These are phyloP conservation scores for Pharnaceum exiguum DNA, from an alignment of 148 eudicot genomes.

Conservation along the genomic window DNA sequence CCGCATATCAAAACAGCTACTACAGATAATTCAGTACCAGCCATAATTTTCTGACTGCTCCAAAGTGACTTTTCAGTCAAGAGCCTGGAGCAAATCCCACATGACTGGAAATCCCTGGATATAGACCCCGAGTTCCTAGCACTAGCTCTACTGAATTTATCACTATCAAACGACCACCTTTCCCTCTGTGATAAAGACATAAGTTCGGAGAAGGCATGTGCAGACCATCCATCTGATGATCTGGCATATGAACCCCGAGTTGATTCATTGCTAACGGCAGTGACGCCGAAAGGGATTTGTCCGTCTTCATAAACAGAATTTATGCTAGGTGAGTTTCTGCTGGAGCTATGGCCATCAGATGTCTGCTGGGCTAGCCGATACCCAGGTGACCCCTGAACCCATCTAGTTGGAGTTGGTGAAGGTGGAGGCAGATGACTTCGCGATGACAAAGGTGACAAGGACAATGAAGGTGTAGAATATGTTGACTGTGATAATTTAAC, in stretches of 20 bases:
- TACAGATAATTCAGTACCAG: constrained; percentile 63
- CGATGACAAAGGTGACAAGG: constrained; percentile 57
- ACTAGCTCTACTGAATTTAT: constrained; percentile 42
- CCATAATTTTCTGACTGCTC: constrained; percentile 62
- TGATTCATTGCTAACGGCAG: constrained; percentile 60
- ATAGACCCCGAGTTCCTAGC: constrained; percentile 35
- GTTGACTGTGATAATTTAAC: constrained; percentile 49
- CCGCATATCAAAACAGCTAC: constrained; percentile 83
- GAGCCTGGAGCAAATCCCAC: constrained; percentile 80
- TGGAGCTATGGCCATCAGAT: constrained; percentile 62
- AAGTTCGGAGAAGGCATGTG: constrained; percentile 62
- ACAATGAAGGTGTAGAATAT: constrained; percentile 56
- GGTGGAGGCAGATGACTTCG: constrained; percentile 50
- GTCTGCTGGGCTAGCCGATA: constrained; percentile 43
- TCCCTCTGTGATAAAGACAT: constrained; percentile 59
- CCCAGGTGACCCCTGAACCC: constrained; percentile 51
- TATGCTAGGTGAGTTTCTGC: constrained; percentile 56
- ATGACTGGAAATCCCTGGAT: constrained; percentile 51
- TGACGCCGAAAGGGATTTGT: constrained; percentile 25
- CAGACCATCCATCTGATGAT: constrained; percentile 83
- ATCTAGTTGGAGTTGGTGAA: constrained; percentile 49
- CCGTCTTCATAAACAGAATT: constrained; percentile 49
- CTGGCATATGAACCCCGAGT: constrained; percentile 65
- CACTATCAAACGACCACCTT: constrained; percentile 82
- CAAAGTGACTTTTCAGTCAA: constrained; percentile 68